phyloP scores from a whole-genome alignment of 768 basidiomycete genomes.

The Termitomyces heimii region DNA sequence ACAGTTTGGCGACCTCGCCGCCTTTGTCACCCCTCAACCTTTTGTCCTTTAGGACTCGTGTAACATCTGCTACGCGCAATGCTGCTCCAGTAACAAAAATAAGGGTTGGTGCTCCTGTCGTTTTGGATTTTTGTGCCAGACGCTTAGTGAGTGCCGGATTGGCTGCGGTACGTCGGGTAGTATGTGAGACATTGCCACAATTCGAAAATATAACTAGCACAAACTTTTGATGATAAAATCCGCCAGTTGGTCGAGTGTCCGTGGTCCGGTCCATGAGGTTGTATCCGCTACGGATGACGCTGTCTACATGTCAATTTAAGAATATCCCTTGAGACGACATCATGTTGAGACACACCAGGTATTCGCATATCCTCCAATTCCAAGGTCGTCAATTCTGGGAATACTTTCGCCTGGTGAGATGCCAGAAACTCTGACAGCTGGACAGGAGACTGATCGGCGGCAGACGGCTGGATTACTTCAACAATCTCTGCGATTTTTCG shows the following conservation, averaged over 20 bases:
- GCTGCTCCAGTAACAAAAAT: constrained; percentile 87
- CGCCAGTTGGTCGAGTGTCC: constrained; percentile 65
- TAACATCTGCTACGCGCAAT: constrained; percentile 85
- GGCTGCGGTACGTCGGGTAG: constrained; percentile 31
- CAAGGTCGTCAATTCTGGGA: constrained; percentile 61
- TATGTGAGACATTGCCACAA: not conserved
- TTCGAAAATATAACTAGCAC: constrained; percentile 9
- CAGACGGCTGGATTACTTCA: constrained; percentile 34
- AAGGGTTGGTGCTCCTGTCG: constrained; percentile 80
- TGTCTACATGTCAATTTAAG: constrained; percentile 50
- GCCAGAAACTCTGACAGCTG: constrained; percentile 59
- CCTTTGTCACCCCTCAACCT: constrained; percentile 74
- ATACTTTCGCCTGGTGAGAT: constrained; percentile 62
- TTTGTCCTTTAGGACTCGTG: constrained; percentile 65
- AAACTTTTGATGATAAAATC: constrained; percentile 75
- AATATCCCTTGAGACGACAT: constrained; percentile 19
- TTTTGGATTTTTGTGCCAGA: constrained; percentile 69
- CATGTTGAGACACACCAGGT: constrained; percentile 50
- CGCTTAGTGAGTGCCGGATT: constrained; percentile 64
- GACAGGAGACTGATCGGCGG: constrained; percentile 52
- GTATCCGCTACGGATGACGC: constrained; percentile 74
- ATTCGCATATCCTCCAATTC: constrained; percentile 79
- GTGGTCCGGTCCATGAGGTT: constrained; percentile 60
- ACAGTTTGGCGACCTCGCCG: constrained; percentile 91
- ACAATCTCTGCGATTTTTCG: constrained; percentile 48